phyloP scores from a whole-genome alignment of 2,329 filamentous ascomycete genomes.

The Teratosphaeria gauchensis region DNA sequence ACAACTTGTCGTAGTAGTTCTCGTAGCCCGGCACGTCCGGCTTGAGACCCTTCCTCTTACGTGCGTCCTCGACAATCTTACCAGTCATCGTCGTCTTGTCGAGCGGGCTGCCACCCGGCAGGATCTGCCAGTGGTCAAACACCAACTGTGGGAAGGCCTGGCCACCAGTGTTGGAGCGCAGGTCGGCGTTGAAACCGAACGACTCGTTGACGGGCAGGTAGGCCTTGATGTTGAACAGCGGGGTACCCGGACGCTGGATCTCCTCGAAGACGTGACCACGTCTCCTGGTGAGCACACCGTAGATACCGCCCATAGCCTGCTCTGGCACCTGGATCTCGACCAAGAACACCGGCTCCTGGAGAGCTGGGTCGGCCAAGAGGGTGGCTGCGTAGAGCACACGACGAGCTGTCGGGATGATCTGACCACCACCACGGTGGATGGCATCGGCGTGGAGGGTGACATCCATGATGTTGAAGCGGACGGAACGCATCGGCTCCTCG shows the following conservation, averaged over 20 bases:
- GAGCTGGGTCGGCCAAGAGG: slow-evolving; percentile 80
- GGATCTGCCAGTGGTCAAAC: slow-evolving; percentile 97
- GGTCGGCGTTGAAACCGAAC: slow-evolving; percentile 97
- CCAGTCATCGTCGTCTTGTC: slow-evolving; percentile 76
- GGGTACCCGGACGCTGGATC: slow-evolving; percentile 96
- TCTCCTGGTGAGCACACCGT: slow-evolving; percentile 93
- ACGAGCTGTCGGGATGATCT: slow-evolving; percentile 95
- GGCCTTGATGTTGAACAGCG: slow-evolving; percentile 98
- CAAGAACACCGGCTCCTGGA: slow-evolving; percentile 96
- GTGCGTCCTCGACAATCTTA: slow-evolving; percentile 75
- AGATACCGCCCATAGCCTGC: slow-evolving; percentile 98
- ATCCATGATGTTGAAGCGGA: slow-evolving; percentile 99
- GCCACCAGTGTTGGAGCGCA: slow-evolving; percentile 84
- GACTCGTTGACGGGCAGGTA: slow-evolving; percentile 96
- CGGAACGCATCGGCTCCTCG: slow-evolving; percentile 94
- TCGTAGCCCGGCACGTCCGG: slow-evolving; percentile 81
- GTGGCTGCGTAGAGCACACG: slow-evolving; percentile 93
- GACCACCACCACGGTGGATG: slow-evolving; percentile 98
- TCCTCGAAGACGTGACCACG: slow-evolving; percentile 99
- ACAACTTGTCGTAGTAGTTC: slow-evolving; percentile 47
- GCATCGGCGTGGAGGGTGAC: slow-evolving; percentile 99
- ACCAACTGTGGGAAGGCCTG: slow-evolving; percentile 99
- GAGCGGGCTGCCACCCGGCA: slow-evolving; percentile 86
- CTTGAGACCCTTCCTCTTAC: slow-evolving; percentile 99
- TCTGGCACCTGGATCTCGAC: slow-evolving; percentile 99